Conservation (phyloP, 169 alveolate genomes). For the Theileria sp. region DNA sequence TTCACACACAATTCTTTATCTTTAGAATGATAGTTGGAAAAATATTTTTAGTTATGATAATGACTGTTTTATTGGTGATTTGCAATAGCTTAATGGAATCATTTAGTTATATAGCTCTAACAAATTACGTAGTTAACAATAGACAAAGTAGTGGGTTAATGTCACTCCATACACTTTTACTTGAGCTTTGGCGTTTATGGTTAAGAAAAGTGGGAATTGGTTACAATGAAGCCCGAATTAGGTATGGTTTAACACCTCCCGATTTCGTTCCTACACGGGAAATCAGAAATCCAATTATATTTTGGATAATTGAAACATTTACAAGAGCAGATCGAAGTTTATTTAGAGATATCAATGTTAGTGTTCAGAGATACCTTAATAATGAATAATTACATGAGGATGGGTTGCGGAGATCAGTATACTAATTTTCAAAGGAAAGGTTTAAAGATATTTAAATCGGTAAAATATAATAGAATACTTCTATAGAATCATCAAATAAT, state of each 20-base stretch:
- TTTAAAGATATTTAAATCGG: no score
- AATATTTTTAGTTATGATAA: background rate
- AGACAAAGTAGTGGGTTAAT: background rate
- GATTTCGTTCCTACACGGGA: background rate
- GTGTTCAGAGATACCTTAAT: background rate
- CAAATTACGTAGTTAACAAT: background rate
- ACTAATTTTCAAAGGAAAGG: no score
- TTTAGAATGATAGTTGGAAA: background rate
- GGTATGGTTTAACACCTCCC: background rate
- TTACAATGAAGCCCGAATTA: background rate
- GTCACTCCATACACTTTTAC: background rate
- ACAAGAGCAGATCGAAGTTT: background rate
- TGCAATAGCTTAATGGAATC: constrained; percentile 9
- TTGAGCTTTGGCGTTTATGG: background rate
- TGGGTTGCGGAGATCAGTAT: background rate
- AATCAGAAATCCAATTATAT: background rate
- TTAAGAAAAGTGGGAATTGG: background rate
- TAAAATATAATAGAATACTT: no score
- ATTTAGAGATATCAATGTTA: background rate
- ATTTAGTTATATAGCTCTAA: background rate
- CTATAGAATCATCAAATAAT: no score
- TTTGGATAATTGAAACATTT: background rate
- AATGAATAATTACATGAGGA: background rate
- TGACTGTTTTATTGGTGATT: background rate
- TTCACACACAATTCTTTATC: background rate